Conservation (phyloP, 345 rosid genomes). For the Eucalyptus virginea region DNA sequence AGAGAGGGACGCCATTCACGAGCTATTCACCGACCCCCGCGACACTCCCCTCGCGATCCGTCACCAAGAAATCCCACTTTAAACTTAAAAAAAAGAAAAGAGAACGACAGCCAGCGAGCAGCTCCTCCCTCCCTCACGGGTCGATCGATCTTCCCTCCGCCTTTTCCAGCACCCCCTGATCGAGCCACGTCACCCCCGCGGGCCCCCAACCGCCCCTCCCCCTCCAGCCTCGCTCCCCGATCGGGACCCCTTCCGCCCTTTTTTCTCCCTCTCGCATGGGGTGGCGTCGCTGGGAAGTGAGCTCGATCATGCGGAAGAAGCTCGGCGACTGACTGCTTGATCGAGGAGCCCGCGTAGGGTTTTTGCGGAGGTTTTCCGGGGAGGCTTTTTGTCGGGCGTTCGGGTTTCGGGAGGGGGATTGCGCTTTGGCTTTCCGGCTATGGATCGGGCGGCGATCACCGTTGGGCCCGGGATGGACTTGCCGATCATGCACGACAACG, state of each 20-base stretch:
- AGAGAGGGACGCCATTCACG: neutral
- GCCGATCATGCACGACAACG: slow-evolving; percentile 80
- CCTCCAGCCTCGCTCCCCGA: neutral
- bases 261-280: neutral
- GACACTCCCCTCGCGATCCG: neutral
- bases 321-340: neutral
- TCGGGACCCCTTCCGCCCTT: neutral
- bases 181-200: neutral
- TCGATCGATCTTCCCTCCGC: neutral
- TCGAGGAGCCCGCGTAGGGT: neutral
- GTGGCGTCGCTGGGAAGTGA: neutral
- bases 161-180: neutral
- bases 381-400: neutral
- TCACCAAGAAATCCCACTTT: neutral
- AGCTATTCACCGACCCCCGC: neutral
- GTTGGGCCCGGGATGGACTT: slow-evolving; percentile 83
- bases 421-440: neutral
- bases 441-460: slow-evolving; percentile 69
- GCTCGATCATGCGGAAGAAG: neutral
- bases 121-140: neutral
- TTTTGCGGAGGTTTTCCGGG: neutral
- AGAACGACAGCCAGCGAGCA: neutral
- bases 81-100: neutral
- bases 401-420: neutral
- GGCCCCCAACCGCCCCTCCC: neutral